These are phyloP conservation scores for Pestalotiopsis fici DNA, from an alignment of 2,329 filamentous ascomycete species.

Conservation along the genomic window DNA sequence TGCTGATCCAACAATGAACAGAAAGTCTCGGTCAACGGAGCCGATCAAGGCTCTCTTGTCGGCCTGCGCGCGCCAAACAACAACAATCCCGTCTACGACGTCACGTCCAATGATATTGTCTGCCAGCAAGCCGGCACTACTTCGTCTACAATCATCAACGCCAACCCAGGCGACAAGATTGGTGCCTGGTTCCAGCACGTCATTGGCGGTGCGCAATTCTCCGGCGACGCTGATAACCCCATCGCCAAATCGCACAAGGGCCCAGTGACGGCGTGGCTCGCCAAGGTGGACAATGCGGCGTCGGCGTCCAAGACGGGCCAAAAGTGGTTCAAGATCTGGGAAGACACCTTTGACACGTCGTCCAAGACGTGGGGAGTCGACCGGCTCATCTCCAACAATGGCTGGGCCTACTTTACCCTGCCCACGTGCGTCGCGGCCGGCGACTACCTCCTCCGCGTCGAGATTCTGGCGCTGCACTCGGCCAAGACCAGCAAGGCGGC, in stretches of 20 bases:
- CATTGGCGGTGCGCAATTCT: slow-evolving; percentile 45
- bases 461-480: slow-evolving; percentile 54
- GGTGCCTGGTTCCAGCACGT: slow-evolving; percentile 55
- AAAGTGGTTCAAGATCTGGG: slow-evolving; percentile 58
- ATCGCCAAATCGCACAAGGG: slow-evolving; percentile 58
- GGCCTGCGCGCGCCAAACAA: slow-evolving; percentile 49
- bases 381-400: slow-evolving; percentile 41
- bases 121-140: slow-evolving; percentile 47
- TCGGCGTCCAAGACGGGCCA: slow-evolving; percentile 39
- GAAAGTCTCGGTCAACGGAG: slow-evolving; percentile 48
- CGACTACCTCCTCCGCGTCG: slow-evolving; percentile 56
- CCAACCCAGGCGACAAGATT: slow-evolving; percentile 51
- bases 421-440: slow-evolving; percentile 53
- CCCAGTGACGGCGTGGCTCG: slow-evolving; percentile 53
- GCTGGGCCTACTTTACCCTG: slow-evolving; percentile 50
- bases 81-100: slow-evolving; percentile 56
- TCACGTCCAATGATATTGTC: slow-evolving; percentile 47
- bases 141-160: slow-evolving; percentile 44
- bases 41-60: slow-evolving; percentile 41
- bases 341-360: slow-evolving; percentile 45
- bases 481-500: slow-evolving; percentile 38
- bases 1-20: slow-evolving; percentile 13
- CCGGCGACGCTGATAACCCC: slow-evolving; percentile 42
- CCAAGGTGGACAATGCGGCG: slow-evolving; percentile 53
- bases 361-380: slow-evolving; percentile 50